Evolutionary conservation across 176 grass and related monocot genomes (phyloP), one percentile per base, ranked within the genome.

Genomic region (Elaeis guineensis): DNA sequence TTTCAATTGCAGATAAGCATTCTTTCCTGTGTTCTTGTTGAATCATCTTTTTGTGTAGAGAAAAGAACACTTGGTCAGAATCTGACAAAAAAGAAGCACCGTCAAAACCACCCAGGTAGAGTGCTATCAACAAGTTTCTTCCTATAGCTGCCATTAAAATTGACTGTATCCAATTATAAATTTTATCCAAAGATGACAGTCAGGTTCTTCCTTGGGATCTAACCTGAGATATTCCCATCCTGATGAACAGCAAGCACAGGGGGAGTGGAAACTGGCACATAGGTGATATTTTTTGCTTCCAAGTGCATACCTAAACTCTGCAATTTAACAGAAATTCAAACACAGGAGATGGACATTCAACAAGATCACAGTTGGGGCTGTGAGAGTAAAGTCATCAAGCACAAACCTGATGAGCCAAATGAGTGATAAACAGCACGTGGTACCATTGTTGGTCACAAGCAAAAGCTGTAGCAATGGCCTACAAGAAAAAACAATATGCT

Each of bases 381-480:
- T 35, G 32, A 35, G 32, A 44, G 11, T 44, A 44, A 2, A 44
- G 11, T 44, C 7, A 44, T 4, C n/a, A 49, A 71, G 18, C 54
- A 23, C 57, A 51, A 64, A 87, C 91, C 86, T 62, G 75, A 66
- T 96, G 86, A 65, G 83, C 80, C 49, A 72, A 86, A 77, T 96
- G 91, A 25, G 91, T 82, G 20, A 90, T 79, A 52, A 96, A 90
- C 66, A 35, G 73, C 54, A 96, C 86, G 23, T 62, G 26, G 44
- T 90, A 90, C 64, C 82, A 74, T 19, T 75, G 58, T 8, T 85
- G 80, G 54, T 87, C 80, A 54, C 51, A 70, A 69, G 83, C 83
- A 52, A 90, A 96, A 61, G 80, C 86, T 23, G 80, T 70, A 57
- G 80, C 83, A 69, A 96, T 75, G 9, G 83, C 80, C 86, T 96